These are phyloP conservation scores for Pezicula rhizophila DNA, from an alignment of 2,329 filamentous ascomycete species.

Conservation along the genomic window DNA sequence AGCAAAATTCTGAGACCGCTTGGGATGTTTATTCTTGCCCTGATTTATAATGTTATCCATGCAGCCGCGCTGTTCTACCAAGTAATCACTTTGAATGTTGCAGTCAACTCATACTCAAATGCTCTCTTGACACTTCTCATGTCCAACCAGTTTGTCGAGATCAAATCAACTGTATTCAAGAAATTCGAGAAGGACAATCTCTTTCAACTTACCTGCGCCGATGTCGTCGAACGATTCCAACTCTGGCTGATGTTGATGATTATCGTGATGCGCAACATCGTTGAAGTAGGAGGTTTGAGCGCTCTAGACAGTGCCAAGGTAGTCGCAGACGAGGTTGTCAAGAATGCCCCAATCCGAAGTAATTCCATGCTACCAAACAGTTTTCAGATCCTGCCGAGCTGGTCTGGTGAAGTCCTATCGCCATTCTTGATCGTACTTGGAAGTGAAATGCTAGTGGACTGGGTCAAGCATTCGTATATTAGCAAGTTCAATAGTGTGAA, in stretches of 20 bases:
- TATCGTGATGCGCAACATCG: conserved; percentile 91
- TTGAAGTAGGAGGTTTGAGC: conserved; percentile 85
- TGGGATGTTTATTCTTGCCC: conserved; percentile 82
- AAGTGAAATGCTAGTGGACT: conserved; percentile 94
- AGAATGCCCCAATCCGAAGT: conserved; percentile 56
- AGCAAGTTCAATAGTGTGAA: conserved; percentile 98
- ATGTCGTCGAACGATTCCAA: conserved; percentile 95
- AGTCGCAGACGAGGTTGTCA: conserved; percentile 36
- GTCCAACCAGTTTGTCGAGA: conserved; percentile 98
- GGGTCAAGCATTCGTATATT: conserved; percentile 96
- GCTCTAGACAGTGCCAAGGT: conserved; percentile 37
- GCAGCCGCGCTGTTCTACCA: conserved; percentile 90
- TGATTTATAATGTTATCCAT: conserved; percentile 84
- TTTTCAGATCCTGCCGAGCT: conserved; percentile 82
- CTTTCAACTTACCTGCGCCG: conserved; percentile 93
- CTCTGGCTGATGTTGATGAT: conserved; percentile 96
- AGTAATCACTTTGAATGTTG: conserved; percentile 94
- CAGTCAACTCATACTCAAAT: conserved; percentile 97
- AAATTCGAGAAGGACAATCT: conserved; percentile 97
- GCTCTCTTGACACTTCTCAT: conserved; percentile 85
- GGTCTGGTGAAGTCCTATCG: conserved; percentile 83
- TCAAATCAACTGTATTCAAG: conserved; percentile 98
- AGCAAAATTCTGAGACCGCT: conserved; percentile 86
- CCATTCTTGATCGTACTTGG: conserved; percentile 92
- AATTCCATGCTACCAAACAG: conserved; percentile 80